Conservation (phyloP, 169 alveolate species). For the Eimeria necatrix region DNA sequence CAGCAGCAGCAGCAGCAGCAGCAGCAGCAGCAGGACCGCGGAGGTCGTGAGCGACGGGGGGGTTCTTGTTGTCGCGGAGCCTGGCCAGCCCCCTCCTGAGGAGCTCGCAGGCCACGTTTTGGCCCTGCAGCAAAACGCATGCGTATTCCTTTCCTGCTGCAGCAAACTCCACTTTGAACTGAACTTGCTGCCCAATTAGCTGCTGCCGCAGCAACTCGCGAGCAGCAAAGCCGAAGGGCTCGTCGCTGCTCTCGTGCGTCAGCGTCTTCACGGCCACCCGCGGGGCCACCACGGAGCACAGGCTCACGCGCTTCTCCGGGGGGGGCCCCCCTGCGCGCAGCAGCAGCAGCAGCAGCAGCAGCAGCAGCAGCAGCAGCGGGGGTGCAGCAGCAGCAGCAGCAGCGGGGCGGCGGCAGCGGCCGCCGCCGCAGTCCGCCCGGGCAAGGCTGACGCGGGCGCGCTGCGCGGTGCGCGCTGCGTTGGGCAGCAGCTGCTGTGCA, state of each 20-base stretch:
- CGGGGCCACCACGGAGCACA: conserved; percentile 62
- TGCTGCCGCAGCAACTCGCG: conserved; percentile 72
- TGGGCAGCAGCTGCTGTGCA: too few relatives aligned
- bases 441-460: too few relatives aligned
- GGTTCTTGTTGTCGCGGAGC: conserved; percentile 34
- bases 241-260: conserved; percentile 61
- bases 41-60: conserved; percentile 63
- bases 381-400: too few relatives aligned
- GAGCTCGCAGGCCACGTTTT: conserved; percentile 42
- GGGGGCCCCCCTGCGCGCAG: conserved; percentile 76
- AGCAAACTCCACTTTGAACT: conserved; percentile 68
- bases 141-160: conserved; percentile 19
- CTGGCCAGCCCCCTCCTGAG: conserved; percentile 68
- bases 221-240: conserved; percentile 79
- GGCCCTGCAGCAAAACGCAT: conserved; percentile 21
- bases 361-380: too few relatives aligned
- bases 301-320: conserved; percentile 68
- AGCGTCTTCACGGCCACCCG: conserved; percentile 75
- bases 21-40: too few relatives aligned
- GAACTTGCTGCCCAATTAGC: conserved; percentile 76
- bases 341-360: not conserved
- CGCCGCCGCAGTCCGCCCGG: too few relatives aligned
- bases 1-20: too few relatives aligned
- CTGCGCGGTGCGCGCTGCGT: not conserved
- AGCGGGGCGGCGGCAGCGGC: too few relatives aligned